Evolutionary conservation across 2,329 filamentous ascomycete genomes (phyloP), one percentile per base, ranked within the genome.

Genomic region (Tolypocladium nubicola): DNA sequence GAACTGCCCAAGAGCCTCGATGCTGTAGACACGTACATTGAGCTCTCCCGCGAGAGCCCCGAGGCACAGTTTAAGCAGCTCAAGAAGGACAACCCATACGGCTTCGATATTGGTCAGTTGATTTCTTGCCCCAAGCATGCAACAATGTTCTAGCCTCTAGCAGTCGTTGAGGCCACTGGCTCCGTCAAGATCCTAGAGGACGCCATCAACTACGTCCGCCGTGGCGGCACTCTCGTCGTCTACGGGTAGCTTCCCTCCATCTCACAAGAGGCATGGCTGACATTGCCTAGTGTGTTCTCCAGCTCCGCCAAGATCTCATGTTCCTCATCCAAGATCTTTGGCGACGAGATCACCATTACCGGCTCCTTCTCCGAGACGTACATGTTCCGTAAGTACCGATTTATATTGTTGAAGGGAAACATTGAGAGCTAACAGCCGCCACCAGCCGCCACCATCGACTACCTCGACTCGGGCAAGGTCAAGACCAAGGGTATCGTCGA

Each of bases 351-450:
- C 64, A 88, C 85, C 62, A 87, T 90, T 63, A 74, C 89, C 56
- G 86, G 86, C 33, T 86, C 82, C 55, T 90, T 89, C 74, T 88
- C 83, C 53, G 86, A 89, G 71, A 87, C 84, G 30, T 87, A 84
- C 73, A 88, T 86, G 78, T 87, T 88, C 77, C 85, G 74, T 76
- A 71, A 66, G 73, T 71, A 4, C 7, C 13, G 6, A 7, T 33
- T 33, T 11, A 5, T 39, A 21, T 40, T n/a, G 26, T 35, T 30
- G 5, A 8, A 11, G n/a, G 30, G 23, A 16, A 41, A 10, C 13
- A 13, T 35, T 38, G 11, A 26, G 50, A 2, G 8, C 53, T 52
- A 33, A 52, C 47, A 10, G 19, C 13, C 4, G 4, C 26, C 1
- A 33, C 19, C 52, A 74, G 71, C 76, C 11, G 70, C 76, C 57